Percentiles rank a stretch among this genome's conserved stretches.
phyloP scores from a whole-genome alignment of 2,329 filamentous ascomycete species.

The Orbilia brochopaga region DNA sequence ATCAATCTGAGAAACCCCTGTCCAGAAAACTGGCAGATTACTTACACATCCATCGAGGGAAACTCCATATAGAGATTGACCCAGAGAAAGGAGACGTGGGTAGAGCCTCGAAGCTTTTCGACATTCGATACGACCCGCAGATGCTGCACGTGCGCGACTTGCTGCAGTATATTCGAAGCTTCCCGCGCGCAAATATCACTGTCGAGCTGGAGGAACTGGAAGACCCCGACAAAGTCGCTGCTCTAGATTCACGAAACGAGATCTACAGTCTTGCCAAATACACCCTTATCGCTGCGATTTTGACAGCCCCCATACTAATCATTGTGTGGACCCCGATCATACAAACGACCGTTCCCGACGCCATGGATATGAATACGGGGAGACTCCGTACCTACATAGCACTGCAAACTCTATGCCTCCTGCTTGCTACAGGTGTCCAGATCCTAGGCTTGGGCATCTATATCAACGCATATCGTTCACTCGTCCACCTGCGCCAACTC shows the following conservation, averaged over 20 bases:
- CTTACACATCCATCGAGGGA: not conserved
- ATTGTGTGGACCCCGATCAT: constrained; percentile 67
- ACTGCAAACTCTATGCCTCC: constrained; percentile 58
- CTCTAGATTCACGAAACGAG: constrained; percentile 9
- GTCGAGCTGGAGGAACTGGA: constrained; percentile 21
- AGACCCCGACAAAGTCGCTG: constrained; percentile 19
- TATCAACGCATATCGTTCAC: constrained; percentile 63
- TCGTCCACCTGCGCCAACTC: constrained; percentile 66
- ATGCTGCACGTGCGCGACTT: constrained; percentile 24
- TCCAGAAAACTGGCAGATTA: not conserved
- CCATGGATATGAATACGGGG: constrained; percentile 14
- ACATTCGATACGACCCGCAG: constrained; percentile 35
- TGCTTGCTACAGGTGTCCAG: constrained; percentile 63
- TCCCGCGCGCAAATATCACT: constrained; percentile 14
- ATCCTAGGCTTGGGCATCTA: constrained; percentile 62
- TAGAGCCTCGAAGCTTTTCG: constrained; percentile 11
- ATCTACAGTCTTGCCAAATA: constrained; percentile 49
- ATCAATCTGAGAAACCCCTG: not conserved
- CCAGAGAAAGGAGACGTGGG: constrained; percentile 25
- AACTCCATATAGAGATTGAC: not conserved
- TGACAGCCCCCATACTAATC: constrained; percentile 71
- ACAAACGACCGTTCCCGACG: constrained; percentile 20
- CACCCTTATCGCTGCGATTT: constrained; percentile 63
- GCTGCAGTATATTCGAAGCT: constrained; percentile 35
- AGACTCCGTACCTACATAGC: constrained; percentile 33